Evolutionary conservation across 148 eudicot genomes (phyloP), one percentile per base, ranked within the genome.

Genomic region (Rhododendron henanense): DNA sequence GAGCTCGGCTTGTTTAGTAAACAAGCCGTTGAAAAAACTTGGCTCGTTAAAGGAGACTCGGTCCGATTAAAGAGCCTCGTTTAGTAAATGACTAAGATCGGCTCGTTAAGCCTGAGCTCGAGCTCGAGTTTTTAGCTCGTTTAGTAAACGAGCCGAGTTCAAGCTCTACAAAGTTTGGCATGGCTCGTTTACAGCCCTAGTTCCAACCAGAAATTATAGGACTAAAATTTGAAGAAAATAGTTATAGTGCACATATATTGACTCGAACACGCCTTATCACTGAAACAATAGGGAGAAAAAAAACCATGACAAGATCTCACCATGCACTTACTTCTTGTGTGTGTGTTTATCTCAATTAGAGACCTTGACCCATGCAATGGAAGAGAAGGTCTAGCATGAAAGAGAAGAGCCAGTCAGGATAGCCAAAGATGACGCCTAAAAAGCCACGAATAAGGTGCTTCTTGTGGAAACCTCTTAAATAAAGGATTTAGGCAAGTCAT

Each of bases 401-500:
- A 18, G 48, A 84, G 10, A 73, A 84, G 85, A 84, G 67, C 13
- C 85, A 18, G 31, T 74, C 5, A 50, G 50, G n/a, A 2, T 50
- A 84, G 81, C 80, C 84, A 25, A 73, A 13, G 81, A 50, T 73
- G 79, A 71, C 11, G 11, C 81, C 85, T 84, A 84, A 2, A 83
- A 84, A 57, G 31, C 33, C 25, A 28, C 3, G 39, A 3, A 19
- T 0, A 6, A 4, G 25, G 0, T 44, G 28, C 10, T 25, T 33
- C 15, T 8, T 3, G 4, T 0, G 11, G 8, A 78, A n/a, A 47
- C 28, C 25, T 3, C 33, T 79, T 53, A 6, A 2, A 1, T 2
- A 1, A 44, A 6, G 85, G 47, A 84, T 84, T 51, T 84, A 84
- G 85, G 85, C 85, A 84, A 73, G 67, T 84, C 80, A 84, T 74